Evolutionary conservation across 176 grass and related monocot species (phyloP).

Genomic region (Calamus simplicifolius): DNA sequence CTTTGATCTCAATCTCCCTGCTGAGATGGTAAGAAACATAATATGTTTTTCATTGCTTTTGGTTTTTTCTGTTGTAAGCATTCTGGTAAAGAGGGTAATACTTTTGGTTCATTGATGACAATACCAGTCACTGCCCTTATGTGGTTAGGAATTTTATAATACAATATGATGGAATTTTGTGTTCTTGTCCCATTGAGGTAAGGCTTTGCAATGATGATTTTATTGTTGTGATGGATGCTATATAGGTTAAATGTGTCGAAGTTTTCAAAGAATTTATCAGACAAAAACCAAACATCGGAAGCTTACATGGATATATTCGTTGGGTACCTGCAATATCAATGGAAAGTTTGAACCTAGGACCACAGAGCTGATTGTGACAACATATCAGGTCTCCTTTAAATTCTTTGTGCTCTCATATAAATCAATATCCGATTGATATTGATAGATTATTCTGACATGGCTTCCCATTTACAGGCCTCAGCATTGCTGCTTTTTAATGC

Average conservation of each 20-base stretch:
- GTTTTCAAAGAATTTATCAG: constrained; percentile 82
- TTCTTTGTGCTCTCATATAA: neutral
- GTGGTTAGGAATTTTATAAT: too few species aligned
- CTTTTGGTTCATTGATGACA: neutral
- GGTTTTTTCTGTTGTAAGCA: too few species aligned
- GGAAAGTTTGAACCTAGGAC: constrained; percentile 68
- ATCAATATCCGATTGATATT: too few species aligned
- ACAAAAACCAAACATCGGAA: constrained; percentile 94
- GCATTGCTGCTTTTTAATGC: constrained; percentile 20
- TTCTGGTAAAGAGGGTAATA: neutral
- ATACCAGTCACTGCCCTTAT: neutral
- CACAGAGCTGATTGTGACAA: constrained; percentile 84
- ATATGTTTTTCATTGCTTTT: constrained; percentile 6
- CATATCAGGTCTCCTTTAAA: constrained; percentile 54
- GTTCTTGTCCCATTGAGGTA: too few species aligned
- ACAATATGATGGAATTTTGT: too few species aligned
- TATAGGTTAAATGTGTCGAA: constrained; percentile 89
- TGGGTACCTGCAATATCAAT: constrained; percentile 92
- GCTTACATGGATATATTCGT: constrained; percentile 97
- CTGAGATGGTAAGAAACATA: constrained; percentile 67
- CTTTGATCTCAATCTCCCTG: constrained; percentile 93
- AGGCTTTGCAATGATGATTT: too few species aligned
- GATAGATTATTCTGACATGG: too few species aligned
- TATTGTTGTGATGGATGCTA: neutral
- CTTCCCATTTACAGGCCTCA: constrained; percentile 8